Percentiles rank a stretch among this genome's conserved stretches.
These are phyloP conservation scores for Linnemannia zychae DNA, from an alignment of 192 early-diverging fungal genomes.

Conservation along the genomic window DNA sequence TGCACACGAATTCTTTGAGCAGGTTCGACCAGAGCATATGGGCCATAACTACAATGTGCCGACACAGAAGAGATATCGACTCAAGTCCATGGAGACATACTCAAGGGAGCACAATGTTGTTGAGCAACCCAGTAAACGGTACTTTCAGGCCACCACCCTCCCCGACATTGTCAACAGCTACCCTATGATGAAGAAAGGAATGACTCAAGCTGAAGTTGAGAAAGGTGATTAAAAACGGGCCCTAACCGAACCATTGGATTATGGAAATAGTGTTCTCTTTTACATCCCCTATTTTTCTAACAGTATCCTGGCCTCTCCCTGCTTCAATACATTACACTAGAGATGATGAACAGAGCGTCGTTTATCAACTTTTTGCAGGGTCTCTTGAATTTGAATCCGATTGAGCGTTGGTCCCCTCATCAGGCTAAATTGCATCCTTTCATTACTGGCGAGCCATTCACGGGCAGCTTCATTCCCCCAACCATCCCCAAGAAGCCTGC, in stretches of 20 bases:
- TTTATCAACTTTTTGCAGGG: slow-evolving; percentile 95
- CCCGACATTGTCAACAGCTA: slow-evolving; percentile 90
- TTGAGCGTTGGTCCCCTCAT: slow-evolving; percentile 95
- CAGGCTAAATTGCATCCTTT: slow-evolving; percentile 97
- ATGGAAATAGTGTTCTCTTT: no score
- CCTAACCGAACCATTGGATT: no score
- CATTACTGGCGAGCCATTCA: slow-evolving; percentile 89
- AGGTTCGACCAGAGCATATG: slow-evolving; percentile 56
- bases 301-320: not conserved
- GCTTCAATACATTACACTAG: slow-evolving; percentile 46
- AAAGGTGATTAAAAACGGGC: slow-evolving; percentile 64
- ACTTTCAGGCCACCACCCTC: slow-evolving; percentile 89
- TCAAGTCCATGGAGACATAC: slow-evolving; percentile 89
- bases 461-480: slow-evolving; percentile 78
- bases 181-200: slow-evolving; percentile 79
- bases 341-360: slow-evolving; percentile 78
- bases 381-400: slow-evolving; percentile 90
- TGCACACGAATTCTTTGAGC: slow-evolving; percentile 89
- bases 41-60: slow-evolving; percentile 19
- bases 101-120: slow-evolving; percentile 80
- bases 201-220: slow-evolving; percentile 75
- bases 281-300: not conserved
- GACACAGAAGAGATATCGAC: slow-evolving; percentile 65
- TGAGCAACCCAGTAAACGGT: slow-evolving; percentile 94
- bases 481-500: slow-evolving; percentile 52